phyloP scores from a whole-genome alignment of 768 basidiomycete species.

The Sarcodon sp. region DNA sequence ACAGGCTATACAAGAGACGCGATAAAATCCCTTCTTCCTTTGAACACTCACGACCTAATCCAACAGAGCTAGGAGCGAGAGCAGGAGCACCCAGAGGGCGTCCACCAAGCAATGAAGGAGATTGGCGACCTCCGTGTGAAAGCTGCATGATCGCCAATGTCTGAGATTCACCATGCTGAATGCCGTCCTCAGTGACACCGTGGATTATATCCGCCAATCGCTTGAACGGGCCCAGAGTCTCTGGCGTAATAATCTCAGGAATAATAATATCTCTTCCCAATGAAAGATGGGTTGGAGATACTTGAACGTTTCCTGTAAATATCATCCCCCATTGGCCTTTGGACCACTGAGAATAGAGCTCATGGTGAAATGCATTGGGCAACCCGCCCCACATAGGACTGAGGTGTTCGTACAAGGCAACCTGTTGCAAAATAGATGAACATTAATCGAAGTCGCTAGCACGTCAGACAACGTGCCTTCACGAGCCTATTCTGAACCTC shows the following conservation, averaged over 20 bases:
- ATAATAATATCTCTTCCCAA: slow-evolving; percentile 64
- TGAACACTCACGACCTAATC: slow-evolving; percentile 24
- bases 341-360: slow-evolving; percentile 68
- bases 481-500: slow-evolving; percentile 28
- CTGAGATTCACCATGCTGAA: neutral
- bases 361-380: slow-evolving; percentile 51
- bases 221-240: slow-evolving; percentile 35
- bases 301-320: slow-evolving; percentile 76
- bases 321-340: slow-evolving; percentile 77
- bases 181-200: slow-evolving; percentile 9
- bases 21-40: slow-evolving; percentile 18
- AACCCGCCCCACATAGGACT: slow-evolving; percentile 51
- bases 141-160: slow-evolving; percentile 70
- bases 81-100: slow-evolving; percentile 48
- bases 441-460: neutral
- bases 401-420: slow-evolving; percentile 85
- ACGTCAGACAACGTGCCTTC: slow-evolving; percentile 22
- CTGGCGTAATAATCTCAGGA: slow-evolving; percentile 29
- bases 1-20: slow-evolving; percentile 25
- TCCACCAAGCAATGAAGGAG: slow-evolving; percentile 57
- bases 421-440: slow-evolving; percentile 30
- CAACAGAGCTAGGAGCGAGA: slow-evolving; percentile 57
- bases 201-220: slow-evolving; percentile 39
- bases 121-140: slow-evolving; percentile 76
- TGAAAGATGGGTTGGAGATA: slow-evolving; percentile 46